A percentile compares a stretch with the other conserved stretches of the same genome.
These are phyloP conservation scores for Ceratocystis ficicola DNA, from an alignment of 2,329 filamentous ascomycete species.

Conservation along the genomic window DNA sequence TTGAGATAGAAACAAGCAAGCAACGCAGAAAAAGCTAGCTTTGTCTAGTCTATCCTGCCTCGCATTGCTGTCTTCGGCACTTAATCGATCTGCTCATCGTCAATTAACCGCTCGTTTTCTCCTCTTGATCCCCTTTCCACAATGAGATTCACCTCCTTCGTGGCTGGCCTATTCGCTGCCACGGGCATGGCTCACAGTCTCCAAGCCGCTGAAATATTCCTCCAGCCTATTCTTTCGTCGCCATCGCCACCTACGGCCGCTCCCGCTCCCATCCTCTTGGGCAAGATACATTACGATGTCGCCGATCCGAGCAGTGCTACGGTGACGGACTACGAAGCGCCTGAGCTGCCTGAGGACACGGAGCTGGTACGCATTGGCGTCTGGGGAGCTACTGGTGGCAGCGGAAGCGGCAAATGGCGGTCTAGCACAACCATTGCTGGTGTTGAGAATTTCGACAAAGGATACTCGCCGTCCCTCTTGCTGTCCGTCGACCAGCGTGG, in stretches of 20 bases:
- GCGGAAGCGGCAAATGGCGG: slow-evolving; percentile 34
- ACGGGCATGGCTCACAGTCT: slow-evolving; percentile 32
- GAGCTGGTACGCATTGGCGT: slow-evolving; percentile 46
- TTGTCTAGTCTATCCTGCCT: background rate
- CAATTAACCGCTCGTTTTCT: background rate
- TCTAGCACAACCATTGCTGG: slow-evolving; percentile 45
- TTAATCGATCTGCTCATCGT: background rate
- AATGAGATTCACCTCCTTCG: slow-evolving; percentile 35
- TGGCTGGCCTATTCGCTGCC: slow-evolving; percentile 35
- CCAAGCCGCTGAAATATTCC: slow-evolving; percentile 41
- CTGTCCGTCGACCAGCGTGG: slow-evolving; percentile 37
- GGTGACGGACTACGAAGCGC: slow-evolving; percentile 44
- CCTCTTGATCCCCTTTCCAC: slow-evolving; percentile 14
- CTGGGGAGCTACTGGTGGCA: slow-evolving; percentile 36
- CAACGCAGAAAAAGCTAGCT: too few species aligned
- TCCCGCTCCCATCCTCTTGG: slow-evolving; percentile 36
- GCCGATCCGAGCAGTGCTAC: slow-evolving; percentile 34
- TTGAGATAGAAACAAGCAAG: background rate
- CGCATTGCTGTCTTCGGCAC: background rate
- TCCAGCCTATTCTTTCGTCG: slow-evolving; percentile 38
- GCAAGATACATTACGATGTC: slow-evolving; percentile 44
- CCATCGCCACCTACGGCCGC: slow-evolving; percentile 23
- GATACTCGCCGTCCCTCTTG: slow-evolving; percentile 46
- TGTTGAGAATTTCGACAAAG: slow-evolving; percentile 47
- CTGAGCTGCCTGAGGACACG: slow-evolving; percentile 37